phyloP scores from a whole-genome alignment of 441 rosid genomes.

The Macaranga tanarius region DNA sequence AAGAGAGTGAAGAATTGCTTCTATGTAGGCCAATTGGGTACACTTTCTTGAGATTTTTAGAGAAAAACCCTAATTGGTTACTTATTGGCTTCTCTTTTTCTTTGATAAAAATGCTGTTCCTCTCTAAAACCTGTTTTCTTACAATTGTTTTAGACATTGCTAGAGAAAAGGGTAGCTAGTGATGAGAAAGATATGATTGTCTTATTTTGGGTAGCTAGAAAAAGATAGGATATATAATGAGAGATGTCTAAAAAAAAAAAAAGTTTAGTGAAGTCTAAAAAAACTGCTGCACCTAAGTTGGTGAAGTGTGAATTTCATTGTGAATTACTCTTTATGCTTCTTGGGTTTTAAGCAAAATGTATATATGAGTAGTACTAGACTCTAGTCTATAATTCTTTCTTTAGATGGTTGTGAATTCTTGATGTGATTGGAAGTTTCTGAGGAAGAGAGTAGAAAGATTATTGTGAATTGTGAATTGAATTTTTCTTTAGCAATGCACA shows the following conservation, averaged over 20 bases:
- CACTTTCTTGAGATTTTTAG: constrained; percentile 72
- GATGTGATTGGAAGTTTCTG: too few species aligned
- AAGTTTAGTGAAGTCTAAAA: constrained; percentile 12
- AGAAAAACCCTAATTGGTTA: constrained; percentile 38
- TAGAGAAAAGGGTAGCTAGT: constrained; percentile 3
- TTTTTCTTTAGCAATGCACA: too few species aligned
- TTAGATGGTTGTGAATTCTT: too few species aligned
- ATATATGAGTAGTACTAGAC: constrained; percentile 3
- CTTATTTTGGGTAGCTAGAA: constrained; percentile 24
- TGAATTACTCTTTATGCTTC: constrained; percentile 34
- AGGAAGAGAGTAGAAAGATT: background rate
- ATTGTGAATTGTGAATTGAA: background rate
- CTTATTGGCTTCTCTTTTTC: constrained; percentile 33
- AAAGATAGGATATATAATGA: background rate
- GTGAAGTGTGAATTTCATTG: constrained; percentile 62
- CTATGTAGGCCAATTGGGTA: constrained; percentile 75
- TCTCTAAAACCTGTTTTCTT: constrained; percentile 45
- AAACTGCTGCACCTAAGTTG: constrained; percentile 43
- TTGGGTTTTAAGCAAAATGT: constrained; percentile 36
- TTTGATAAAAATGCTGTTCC: constrained; percentile 29
- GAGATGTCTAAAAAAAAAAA: too few species aligned
- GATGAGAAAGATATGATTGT: constrained; percentile 5
- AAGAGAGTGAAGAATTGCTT: constrained; percentile 69
- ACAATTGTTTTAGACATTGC: constrained; percentile 38
- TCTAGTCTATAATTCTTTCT: background rate